Percentiles rank a stretch among this genome's conserved stretches.
Conservation (phyloP, 768 basidiomycete species). For the Auriculariales sp. region DNA sequence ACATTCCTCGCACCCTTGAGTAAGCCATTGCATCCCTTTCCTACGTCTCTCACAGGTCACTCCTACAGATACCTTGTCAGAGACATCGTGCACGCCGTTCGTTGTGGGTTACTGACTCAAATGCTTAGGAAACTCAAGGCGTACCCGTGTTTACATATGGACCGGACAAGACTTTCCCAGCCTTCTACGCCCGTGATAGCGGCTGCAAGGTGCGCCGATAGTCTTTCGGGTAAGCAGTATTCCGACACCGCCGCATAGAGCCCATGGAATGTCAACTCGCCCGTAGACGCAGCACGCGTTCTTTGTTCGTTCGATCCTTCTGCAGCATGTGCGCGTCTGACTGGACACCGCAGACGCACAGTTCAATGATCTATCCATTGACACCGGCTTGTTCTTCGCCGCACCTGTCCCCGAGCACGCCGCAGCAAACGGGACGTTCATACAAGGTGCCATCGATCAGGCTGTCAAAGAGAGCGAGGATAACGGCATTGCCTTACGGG, state of each 20-base stretch:
- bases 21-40: constrained; percentile 15
- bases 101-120: neutral
- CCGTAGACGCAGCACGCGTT: constrained; percentile 53
- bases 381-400: constrained; percentile 68
- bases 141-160: constrained; percentile 80
- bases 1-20: constrained; percentile 44
- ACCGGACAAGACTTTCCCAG: constrained; percentile 71
- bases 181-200: constrained; percentile 78
- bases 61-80: constrained; percentile 48
- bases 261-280: constrained; percentile 60
- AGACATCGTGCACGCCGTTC: neutral
- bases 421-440: constrained; percentile 44
- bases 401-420: constrained; percentile 79
- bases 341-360: constrained; percentile 40
- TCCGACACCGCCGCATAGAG: constrained; percentile 28
- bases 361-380: constrained; percentile 44
- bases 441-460: constrained; percentile 70
- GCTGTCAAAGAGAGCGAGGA: constrained; percentile 74
- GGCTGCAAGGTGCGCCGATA: constrained; percentile 49
- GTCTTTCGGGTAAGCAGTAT: neutral
- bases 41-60: neutral
- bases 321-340: constrained; percentile 1
- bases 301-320: constrained; percentile 36
- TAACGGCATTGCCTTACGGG: constrained; percentile 61
- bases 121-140: constrained; percentile 75